phyloP scores from a whole-genome alignment of 768 basidiomycete species.

The Lentinula edodes region DNA sequence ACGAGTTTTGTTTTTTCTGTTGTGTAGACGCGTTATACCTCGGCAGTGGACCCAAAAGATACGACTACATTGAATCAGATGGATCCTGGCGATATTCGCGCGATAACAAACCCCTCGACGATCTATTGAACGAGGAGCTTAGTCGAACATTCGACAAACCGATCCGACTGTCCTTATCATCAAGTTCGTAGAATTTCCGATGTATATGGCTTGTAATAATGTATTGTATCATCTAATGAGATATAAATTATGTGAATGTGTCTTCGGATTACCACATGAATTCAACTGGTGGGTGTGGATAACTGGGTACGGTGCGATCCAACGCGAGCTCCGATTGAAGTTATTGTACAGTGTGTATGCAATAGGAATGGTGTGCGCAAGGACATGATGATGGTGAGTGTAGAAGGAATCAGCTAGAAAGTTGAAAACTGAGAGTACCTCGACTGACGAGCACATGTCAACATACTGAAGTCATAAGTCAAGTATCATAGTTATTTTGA shows the following conservation, averaged over 20 bases:
- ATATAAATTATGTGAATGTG: not conserved
- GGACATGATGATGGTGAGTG: not conserved
- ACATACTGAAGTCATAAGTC: not conserved
- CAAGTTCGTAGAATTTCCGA: not conserved
- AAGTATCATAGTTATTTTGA: not conserved
- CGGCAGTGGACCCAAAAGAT: conserved; percentile 85
- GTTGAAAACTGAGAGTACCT: too few species aligned
- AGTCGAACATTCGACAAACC: conserved; percentile 27
- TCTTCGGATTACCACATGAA: not conserved
- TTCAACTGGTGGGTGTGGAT: not conserved
- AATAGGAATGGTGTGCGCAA: not conserved
- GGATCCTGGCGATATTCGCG: conserved; percentile 76
- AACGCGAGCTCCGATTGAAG: not conserved
- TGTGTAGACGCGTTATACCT: not conserved
- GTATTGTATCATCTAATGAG: not conserved
- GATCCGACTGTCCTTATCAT: conserved; percentile 14
- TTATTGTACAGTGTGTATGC: not conserved
- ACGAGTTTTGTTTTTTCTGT: not conserved
- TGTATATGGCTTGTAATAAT: too few species aligned
- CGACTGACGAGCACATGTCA: too few species aligned
- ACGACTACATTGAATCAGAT: conserved; percentile 58
- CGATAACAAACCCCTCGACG: conserved; percentile 54
- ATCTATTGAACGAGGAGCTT: conserved; percentile 71
- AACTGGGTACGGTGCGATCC: not conserved
- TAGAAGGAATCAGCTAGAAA: not conserved